A percentile compares a stretch with the other conserved stretches of the same genome.
Conservation (phyloP, 2,329 filamentous ascomycete genomes). For the Hymenoscyphus fraxineus region DNA sequence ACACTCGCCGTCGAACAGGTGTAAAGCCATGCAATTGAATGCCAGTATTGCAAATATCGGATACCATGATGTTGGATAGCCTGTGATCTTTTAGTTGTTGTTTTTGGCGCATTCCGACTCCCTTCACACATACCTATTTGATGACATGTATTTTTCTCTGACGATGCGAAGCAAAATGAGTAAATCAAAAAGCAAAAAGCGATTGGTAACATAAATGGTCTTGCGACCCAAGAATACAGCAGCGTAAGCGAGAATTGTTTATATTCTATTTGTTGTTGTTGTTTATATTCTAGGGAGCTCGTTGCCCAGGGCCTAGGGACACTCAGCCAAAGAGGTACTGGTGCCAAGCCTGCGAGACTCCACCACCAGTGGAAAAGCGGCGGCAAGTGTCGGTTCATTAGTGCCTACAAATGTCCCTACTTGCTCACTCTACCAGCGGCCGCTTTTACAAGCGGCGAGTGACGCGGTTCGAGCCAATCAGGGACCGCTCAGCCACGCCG, state of each 20-base stretch:
- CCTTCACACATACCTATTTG: constrained; percentile 5
- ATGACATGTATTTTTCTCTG: constrained; percentile 10
- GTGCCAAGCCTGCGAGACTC: too few relatives aligned
- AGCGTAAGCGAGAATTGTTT: constrained; percentile 1
- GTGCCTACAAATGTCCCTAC: too few relatives aligned
- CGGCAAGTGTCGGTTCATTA: not conserved
- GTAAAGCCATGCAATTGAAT: constrained; percentile 26
- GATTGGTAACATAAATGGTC: not conserved
- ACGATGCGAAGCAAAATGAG: constrained; percentile 3
- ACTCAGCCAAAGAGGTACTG: not conserved
- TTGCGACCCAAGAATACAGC: not conserved
- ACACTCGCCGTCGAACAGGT: constrained; percentile 28
- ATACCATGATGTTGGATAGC: constrained; percentile 16
- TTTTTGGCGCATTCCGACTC: not conserved
- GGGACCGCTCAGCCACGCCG: too few relatives aligned
- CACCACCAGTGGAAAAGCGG: not conserved
- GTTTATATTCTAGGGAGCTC: not conserved
- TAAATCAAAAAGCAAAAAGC: constrained; percentile 7
- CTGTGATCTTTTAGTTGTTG: constrained; percentile 9
- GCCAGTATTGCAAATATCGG: constrained; percentile 1
- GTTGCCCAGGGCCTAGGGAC: not conserved
- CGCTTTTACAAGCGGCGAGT: too few relatives aligned
- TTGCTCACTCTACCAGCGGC: too few relatives aligned
- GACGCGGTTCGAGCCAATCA: too few relatives aligned
- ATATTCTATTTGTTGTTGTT: constrained; percentile 2